These are phyloP conservation scores for Pilobolus umbonatus DNA, from an alignment of 192 early-diverging fungal genomes.

Conservation along the genomic window DNA sequence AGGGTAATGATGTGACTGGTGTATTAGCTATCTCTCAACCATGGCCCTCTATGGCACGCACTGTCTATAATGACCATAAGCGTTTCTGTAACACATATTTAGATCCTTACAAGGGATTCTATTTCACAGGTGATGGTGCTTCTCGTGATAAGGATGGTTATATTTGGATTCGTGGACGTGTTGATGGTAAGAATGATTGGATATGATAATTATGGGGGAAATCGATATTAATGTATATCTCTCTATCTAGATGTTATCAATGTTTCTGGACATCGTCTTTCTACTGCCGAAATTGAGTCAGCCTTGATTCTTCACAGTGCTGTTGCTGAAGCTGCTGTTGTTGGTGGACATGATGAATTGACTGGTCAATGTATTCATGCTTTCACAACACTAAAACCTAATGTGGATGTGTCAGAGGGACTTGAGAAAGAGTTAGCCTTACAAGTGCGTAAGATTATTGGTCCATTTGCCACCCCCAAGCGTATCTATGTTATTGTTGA, in stretches of 20 bases:
- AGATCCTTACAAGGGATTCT: constrained; percentile 86
- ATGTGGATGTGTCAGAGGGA: constrained; percentile 30
- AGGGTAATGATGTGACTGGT: constrained; percentile 78
- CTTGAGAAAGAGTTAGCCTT: constrained; percentile 56
- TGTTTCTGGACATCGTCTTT: constrained; percentile 89
- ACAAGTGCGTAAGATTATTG: constrained; percentile 81
- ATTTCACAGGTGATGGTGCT: constrained; percentile 97
- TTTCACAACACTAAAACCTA: constrained; percentile 73
- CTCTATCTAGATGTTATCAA: constrained; percentile 94
- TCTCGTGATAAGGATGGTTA: constrained; percentile 89
- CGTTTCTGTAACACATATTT: constrained; percentile 91
- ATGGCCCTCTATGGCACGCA: constrained; percentile 90
- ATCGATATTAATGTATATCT: constrained; percentile 82
- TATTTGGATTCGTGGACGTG: constrained; percentile 93
- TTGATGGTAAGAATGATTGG: constrained; percentile 46
- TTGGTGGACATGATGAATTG: constrained; percentile 80
- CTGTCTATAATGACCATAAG: constrained; percentile 85
- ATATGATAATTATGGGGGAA: no score
- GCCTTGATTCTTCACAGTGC: constrained; percentile 75
- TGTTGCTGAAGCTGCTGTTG: constrained; percentile 87
- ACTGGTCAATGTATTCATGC: constrained; percentile 86
- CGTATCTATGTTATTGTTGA: constrained; percentile 77
- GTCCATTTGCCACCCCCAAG: constrained; percentile 90
- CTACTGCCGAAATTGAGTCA: constrained; percentile 91
- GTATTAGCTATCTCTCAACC: constrained; percentile 82